Evolutionary conservation across 768 basidiomycete species (phyloP), one percentile per base, ranked within the genome.

Genomic region (Tulasnella sp.): DNA sequence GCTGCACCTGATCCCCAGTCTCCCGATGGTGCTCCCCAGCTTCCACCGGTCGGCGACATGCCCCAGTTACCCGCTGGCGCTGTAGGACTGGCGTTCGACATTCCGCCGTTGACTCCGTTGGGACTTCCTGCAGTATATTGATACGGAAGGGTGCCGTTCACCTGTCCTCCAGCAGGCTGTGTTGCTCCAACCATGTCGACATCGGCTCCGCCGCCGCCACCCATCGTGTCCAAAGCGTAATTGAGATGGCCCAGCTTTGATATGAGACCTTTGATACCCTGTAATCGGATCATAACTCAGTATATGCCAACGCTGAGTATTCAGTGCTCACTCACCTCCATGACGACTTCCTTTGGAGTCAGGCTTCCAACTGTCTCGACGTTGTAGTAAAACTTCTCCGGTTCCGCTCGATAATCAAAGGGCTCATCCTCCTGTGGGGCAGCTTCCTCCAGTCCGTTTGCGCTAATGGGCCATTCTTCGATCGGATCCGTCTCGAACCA

Each of bases 331-430:
- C 81, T 59, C 66, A 90, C 92, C 86, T 88, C 93, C 85, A 90
- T 87, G 19, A 95, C 87, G 7, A 95, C 92, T 78, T 95, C 94
- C 77, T 95, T 91, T 0, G 94, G 92, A 11, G 86, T 86, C 39
- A 96, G 79, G 79, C 91, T 94, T 14, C 96, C 96, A 74, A 95
- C 94, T 17, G 93, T 93, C 81, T 99, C 97, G 5, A 96, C 92
- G 74, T 94, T 91, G 76, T 95, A 87, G 80, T 98, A 99, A 79
- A 96, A 99, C 78, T 90, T 90, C 42, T 87, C 86, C 5, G 97
- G 92, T 77, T 92, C 89, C 35, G 93, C 92, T 66, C 87, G 87
- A 80, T 87, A 98, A 78, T 98, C 93, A 77, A 98, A 98, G 5
- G 84, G 84, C 78, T 90, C 88, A 75, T 92, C 89, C 66, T 94